Base-by-base conservation (phyloP, 176 grass and related monocot genomes). In the Cenchrus purpureus region DNA sequence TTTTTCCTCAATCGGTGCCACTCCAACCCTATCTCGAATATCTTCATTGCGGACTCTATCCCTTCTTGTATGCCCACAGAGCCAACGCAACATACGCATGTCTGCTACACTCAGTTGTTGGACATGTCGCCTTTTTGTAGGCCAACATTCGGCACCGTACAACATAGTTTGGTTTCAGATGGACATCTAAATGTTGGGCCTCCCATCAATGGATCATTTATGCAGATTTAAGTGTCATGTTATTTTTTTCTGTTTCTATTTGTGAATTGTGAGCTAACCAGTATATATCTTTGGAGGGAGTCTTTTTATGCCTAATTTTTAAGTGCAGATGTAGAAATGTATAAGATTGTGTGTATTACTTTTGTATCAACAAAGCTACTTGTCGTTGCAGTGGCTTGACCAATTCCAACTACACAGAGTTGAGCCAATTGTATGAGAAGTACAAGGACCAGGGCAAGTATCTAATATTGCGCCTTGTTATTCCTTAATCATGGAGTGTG, bases 331-430 rank as follows among this genome's bases (percentile, higher is more conserved):
- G 25, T 85, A 79, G 8, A 57, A 49, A 17, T 70, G 45, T 51
- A 80, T 22, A 75, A 68, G 4, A 45, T 50, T 62, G 42, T 12
- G 6, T 20, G 66, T 58, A 61, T 34, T 79, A 59, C 7, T 59
- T 48, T 68, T 74, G 14, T 46, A 54, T 84, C 78, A 82, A 73
- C 56, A 46, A 59, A 73, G 14, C 12, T 78, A 55, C 6, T 75
- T 50, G 31, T 48, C 63, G 62, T 58, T 90, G 58, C 74, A 95
- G 93, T 80, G 87, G 93, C 46, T 84, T 95, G 65, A 90, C 93
- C 71, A 95, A 88, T 87, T 92, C 93, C 42, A 92, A 95, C 82
- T 92, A 90, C 73, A 92, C 79, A 19, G 93, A 95, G 58, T 67
- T 95, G 40, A 87, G 79, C 62, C 78, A 91, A 56, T 69, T 95